Conservation (phyloP, 1,284 basidiomycete species). For the Sporisorium scitamineum region DNA sequence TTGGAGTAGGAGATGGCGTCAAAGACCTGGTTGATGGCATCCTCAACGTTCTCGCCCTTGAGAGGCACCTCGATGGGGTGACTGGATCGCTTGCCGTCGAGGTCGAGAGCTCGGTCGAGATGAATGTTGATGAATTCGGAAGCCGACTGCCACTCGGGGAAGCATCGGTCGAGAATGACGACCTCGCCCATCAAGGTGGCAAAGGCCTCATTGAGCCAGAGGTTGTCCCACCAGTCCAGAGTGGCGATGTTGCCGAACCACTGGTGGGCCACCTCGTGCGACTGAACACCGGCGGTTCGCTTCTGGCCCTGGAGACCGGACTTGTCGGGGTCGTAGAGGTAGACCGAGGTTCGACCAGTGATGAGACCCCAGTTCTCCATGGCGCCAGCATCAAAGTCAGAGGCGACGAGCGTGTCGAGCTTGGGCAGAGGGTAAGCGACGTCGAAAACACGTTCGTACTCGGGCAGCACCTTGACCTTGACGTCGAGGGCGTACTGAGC, state of each 20-base stretch:
- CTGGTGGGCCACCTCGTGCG: slow-evolving; percentile 77
- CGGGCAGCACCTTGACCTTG: slow-evolving; percentile 84
- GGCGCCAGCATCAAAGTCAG: slow-evolving; percentile 89
- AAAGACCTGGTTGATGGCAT: slow-evolving; percentile 67
- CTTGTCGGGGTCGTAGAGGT: slow-evolving; percentile 83
- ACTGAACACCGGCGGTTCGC: slow-evolving; percentile 81
- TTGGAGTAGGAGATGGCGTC: slow-evolving; percentile 71
- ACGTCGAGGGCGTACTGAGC: slow-evolving; percentile 84
- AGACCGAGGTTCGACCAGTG: slow-evolving; percentile 85
- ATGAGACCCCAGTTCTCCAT: slow-evolving; percentile 93
- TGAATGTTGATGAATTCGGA: slow-evolving; percentile 74
- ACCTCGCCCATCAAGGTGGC: slow-evolving; percentile 88
- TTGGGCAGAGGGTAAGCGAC: slow-evolving; percentile 93
- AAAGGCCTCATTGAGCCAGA: slow-evolving; percentile 79
- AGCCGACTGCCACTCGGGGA: slow-evolving; percentile 74
- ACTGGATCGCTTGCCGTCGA: slow-evolving; percentile 90
- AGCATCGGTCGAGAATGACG: slow-evolving; percentile 79
- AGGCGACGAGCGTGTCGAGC: slow-evolving; percentile 69
- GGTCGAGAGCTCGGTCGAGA: slow-evolving; percentile 76
- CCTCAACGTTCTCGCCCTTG: slow-evolving; percentile 64
- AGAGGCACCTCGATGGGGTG: slow-evolving; percentile 92
- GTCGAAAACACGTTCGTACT: slow-evolving; percentile 91
- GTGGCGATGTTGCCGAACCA: slow-evolving; percentile 88
- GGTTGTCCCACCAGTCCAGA: slow-evolving; percentile 86
- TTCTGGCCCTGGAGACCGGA: slow-evolving; percentile 83